Evolutionary conservation across 805 yeast genomes (phyloP).

Genomic region (Yarrowia porcina): DNA sequence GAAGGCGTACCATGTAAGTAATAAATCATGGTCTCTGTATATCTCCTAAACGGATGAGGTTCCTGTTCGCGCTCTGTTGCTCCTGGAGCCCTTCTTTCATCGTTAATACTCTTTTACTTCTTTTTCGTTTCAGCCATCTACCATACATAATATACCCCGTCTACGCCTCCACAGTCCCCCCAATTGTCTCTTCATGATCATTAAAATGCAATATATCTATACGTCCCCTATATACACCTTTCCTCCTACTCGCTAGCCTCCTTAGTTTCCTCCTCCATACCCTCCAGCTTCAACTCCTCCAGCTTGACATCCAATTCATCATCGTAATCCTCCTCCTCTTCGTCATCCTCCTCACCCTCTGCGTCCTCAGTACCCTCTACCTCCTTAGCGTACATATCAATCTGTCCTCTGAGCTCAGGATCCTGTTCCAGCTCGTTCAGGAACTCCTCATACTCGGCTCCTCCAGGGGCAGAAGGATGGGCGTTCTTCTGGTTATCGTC

Average conservation of each 20-base stretch:
- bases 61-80: too few species aligned
- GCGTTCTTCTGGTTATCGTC: conserved; percentile 25
- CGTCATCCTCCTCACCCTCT: conserved; percentile 28
- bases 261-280: conserved; percentile 56
- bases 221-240: not conserved
- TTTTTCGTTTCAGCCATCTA: too few species aligned
- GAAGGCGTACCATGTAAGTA: too few species aligned
- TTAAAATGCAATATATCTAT: conserved; percentile 12
- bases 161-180: too few species aligned
- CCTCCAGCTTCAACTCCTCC: conserved; percentile 75
- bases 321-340: conserved; percentile 42
- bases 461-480: conserved; percentile 25
- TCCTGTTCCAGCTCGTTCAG: conserved; percentile 90
- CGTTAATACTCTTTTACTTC: too few species aligned
- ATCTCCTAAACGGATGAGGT: too few species aligned
- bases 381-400: conserved; percentile 67
- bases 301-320: conserved; percentile 41
- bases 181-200: too few species aligned
- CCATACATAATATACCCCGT: too few species aligned
- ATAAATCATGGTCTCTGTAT: too few species aligned
- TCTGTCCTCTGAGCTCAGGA: conserved; percentile 75
- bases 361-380: conserved; percentile 44
- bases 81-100: too few species aligned
- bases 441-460: conserved; percentile 73
- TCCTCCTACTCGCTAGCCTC: not conserved